These are phyloP conservation scores for Aquilaria sinensis DNA, from an alignment of 345 rosid genomes.

Conservation along the genomic window DNA sequence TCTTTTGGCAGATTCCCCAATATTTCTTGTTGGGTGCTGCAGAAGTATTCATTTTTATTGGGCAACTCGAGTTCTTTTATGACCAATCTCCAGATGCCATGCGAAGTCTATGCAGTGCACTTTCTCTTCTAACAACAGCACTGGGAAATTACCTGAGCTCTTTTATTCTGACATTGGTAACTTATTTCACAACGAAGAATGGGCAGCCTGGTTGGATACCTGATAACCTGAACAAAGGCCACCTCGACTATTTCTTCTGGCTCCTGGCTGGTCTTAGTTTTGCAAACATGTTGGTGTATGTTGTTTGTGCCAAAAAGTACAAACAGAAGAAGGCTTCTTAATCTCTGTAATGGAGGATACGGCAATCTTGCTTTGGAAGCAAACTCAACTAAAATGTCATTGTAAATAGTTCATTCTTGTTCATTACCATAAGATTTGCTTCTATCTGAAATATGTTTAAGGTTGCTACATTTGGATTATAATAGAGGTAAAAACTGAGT, in stretches of 20 bases:
- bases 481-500: too few species aligned
- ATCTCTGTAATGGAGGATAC: background rate
- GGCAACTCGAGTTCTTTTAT: slow-evolving; percentile 88
- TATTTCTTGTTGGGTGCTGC: slow-evolving; percentile 84
- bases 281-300: slow-evolving; percentile 54
- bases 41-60: slow-evolving; percentile 74
- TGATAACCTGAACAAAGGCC: slow-evolving; percentile 79
- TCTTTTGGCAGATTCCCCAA: slow-evolving; percentile 93
- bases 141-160: slow-evolving; percentile 87
- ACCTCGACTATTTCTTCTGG: slow-evolving; percentile 96
- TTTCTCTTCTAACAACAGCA: slow-evolving; percentile 63
- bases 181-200: slow-evolving; percentile 51
- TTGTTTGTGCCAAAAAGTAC: slow-evolving; percentile 60
- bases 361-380: slow-evolving; percentile 1
- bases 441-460: too few species aligned
- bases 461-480: too few species aligned
- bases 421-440: too few species aligned
- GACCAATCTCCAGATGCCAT: slow-evolving; percentile 96
- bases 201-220: slow-evolving; percentile 86
- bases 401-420: background rate
- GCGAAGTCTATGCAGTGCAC: slow-evolving; percentile 84
- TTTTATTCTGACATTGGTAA: slow-evolving; percentile 67
- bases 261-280: slow-evolving; percentile 75
- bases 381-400: background rate
- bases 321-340: slow-evolving; percentile 60